Evolutionary conservation across 306 rosid species (phyloP), one percentile per base, ranked within the genome.

Genomic region (Cyamopsis tetragonoloba): DNA sequence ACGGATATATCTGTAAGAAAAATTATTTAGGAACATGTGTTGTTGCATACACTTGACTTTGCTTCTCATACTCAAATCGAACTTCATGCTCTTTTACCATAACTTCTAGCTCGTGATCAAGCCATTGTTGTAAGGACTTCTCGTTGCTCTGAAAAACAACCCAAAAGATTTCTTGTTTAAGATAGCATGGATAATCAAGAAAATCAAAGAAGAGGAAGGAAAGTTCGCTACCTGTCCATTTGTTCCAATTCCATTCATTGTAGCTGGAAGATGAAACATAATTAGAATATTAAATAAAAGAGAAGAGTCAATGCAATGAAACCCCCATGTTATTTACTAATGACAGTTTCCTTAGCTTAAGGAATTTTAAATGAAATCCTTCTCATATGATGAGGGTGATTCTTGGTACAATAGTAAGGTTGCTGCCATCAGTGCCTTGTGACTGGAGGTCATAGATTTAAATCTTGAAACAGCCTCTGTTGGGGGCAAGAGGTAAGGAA

Each of bases 21-120:
- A 74, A 60, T 56, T 43, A 30, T 15, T 34, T 49, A 38, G 44
- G 28, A 62, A 31, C 10, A 75, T 24, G 54, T 35, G 59, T 24
- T 65, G 60, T 24, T 65, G 60, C 98, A 39, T 92, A 92, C 98
- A 92, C 93, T 85, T 92, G 91, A 69, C 95, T 92, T 66, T 92
- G 98, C 89, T 84, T 92, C 76, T 92, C 98, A 79, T 92, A 92
- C 78, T 92, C 98, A 78, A 75, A 83, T 68, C 98, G 96, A 68
- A 92, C 98, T 89, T 92, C 98, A 62, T 92, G 95, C 81, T 89
- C 96, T 73, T 92, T 85, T 82, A 92, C 95, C 98, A 92, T 86
- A 80, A 92, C 95, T 78, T 92, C 98, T 54, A 92, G 84, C 83
- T 92, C 98, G 6, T 92, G 92, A 79, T 92, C 98, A 78, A 92